Base-by-base conservation (phyloP, 257 asterid species). In the Scutellaria baicalensis region DNA sequence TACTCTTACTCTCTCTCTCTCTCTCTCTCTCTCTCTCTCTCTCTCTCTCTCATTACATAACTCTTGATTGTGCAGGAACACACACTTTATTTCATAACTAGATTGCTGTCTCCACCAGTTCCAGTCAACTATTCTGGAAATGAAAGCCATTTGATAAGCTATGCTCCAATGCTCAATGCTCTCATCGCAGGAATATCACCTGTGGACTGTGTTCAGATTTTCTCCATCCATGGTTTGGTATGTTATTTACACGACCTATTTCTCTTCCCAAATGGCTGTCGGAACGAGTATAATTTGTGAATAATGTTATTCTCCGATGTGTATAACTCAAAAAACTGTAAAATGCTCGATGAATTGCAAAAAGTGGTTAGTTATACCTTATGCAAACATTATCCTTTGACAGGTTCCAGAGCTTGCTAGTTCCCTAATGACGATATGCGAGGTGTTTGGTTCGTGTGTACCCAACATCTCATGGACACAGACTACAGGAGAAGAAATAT, bases 401-500 rank as follows among this genome's bases (percentile, higher is more conserved):
- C 87, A 93, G 99, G 99, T 93, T 64, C 99, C 99, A 16, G 95
- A 89, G 79, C 96, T 93, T 70, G 99, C 97, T 63, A 83, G 91
- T 63, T 87, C 97, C 45, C 67, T 89, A 59, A 93, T 93, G 99
- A 89, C 92, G 8, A 85, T 91, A 61, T 93, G 99, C 18, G 99
- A 93, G 75, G 95, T 84, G 20, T 91, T 91, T 51, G 99, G 99
- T 35, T 89, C 99, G 18, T 93, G 87, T 50, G 79, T 86, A 60
- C 95, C 98, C 50, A 77, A 85, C 33, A 77, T 73, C 67, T 91
- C 97, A 16, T 85, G 96, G 95, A 80, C 79, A 39, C 76, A 84
- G 56, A 74, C 91, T 33, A 80, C 85, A 8, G 96, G 96, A 81
- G 96, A 89, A 84, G 89, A 89, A 74, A 86, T 93, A 48, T 85